Conservation (phyloP, 495 filamentous ascomycete genomes). For the Endocarpon pusillum region DNA sequence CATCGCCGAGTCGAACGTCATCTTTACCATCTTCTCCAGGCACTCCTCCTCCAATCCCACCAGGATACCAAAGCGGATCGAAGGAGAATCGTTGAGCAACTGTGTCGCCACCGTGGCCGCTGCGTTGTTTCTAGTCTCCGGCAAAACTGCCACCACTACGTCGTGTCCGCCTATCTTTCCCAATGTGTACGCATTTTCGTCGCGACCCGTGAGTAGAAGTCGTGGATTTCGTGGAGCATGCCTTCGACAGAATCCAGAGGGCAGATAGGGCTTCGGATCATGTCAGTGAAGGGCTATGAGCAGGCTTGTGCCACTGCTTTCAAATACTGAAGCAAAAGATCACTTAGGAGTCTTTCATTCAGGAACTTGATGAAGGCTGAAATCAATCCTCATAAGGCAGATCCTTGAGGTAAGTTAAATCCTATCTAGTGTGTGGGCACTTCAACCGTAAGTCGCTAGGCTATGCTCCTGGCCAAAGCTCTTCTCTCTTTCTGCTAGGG, state of each 20-base stretch:
- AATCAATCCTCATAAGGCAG: too few species aligned
- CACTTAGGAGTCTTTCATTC: too few species aligned
- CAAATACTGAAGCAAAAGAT: too few species aligned
- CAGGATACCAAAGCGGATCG: constrained; percentile 21
- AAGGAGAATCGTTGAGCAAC: constrained; percentile 13
- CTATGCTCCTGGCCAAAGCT: too few species aligned
- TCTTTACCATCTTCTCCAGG: constrained; percentile 10
- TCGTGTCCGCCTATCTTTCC: constrained; percentile 13
- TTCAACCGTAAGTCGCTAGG: too few species aligned
- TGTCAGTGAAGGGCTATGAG: too few species aligned
- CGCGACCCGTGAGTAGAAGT: not conserved
- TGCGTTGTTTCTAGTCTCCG: constrained; percentile 9
- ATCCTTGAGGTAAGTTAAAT: too few species aligned
- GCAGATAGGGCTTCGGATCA: too few species aligned
- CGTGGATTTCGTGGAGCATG: constrained; percentile 6
- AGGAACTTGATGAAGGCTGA: too few species aligned
- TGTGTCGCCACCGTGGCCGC: constrained; percentile 15
- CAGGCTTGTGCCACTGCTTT: too few species aligned
- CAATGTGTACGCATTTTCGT: constrained; percentile 12
- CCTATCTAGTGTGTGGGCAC: too few species aligned
- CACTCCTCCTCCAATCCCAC: constrained; percentile 18
- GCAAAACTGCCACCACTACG: constrained; percentile 15
- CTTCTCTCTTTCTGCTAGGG: too few species aligned
- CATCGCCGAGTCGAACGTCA: constrained; percentile 22
- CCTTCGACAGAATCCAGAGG: constrained; percentile 3